Base-by-base conservation (phyloP, 2,329 filamentous ascomycete genomes). In the Pseudophaeomoniella oleicola region DNA sequence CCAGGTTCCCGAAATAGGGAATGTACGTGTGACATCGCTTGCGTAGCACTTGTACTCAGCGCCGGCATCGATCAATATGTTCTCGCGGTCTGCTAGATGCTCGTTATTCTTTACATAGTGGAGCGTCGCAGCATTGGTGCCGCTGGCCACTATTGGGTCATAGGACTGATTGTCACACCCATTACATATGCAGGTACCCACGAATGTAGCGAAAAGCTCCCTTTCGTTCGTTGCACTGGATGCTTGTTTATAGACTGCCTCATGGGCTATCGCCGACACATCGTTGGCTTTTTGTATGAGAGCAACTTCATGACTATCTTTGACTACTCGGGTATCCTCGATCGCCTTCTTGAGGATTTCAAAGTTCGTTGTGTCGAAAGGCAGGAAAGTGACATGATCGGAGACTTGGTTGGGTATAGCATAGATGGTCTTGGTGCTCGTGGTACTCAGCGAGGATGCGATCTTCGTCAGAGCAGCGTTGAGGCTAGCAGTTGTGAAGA, bases 71-170 rank as follows among this genome's bases (percentile, higher is more conserved):
- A 98, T 65, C 14, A 92, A 77, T 19, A 96, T 63, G 18, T 87
- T 68, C 50, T 87, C 75, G 39, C 78, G 71, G 16, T 78, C 75
- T 2, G 62, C 60, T 13, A 96, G 70, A 1, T 75, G 59, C 47
- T 81, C 71, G 49, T 92, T 69, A 53, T 98, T 96, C 37, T 71
- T 73, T 31, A 72, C 71, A 56, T 98, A 98, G 58, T 98, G 90
- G 30, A 96, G 64, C 0, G 82, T 87, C 11, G 81, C 77, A 4
- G 81, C 86, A 51, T 90, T 90, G n/a, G 66, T 53, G 1, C 88
- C 88, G 2, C 81, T 75, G 2, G 82, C 88, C 32, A 83, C 84
- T 47, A 98, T 94, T n/a, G 86, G 72, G 33, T 78, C 74, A 54
- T 98, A 98, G 0, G 88, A 78, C 62, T 93, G 83, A 35, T 74